Evolutionary conservation across 805 yeast genomes (phyloP), one percentile per base, ranked within the genome.

Genomic region (Myxozyma nipponensis): DNA sequence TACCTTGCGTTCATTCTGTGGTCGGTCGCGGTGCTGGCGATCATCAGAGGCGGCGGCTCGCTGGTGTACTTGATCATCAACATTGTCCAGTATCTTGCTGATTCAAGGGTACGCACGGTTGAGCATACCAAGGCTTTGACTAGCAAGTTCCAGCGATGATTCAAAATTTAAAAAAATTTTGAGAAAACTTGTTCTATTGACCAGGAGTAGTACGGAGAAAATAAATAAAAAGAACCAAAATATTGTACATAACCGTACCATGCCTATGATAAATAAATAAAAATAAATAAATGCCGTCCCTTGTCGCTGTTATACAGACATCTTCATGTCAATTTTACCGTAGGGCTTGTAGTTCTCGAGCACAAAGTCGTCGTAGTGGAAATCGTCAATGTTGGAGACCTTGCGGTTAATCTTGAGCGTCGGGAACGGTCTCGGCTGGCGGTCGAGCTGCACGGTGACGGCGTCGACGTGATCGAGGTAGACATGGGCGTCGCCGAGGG

Each of bases 401-500:
- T 81, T 74, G 54, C 93, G 77, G 49, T 77, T 79, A 57, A 93
- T 84, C 45, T 64, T 71, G 63, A 93, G 73, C 58, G 76, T 86
- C 3, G 99, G 99, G 70, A 93, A 93, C 18, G 68, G 66, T 54
- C 81, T 76, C 13, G 99, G 98, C 18, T 68, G 67, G 69, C 99
- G 81, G 39, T 72, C 66, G 7, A 86, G 67, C 68, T 93, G 98
- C 60, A 81, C 84, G 60, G 84, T 78, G 56, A 93, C 75, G 1
- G 98, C 96, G 49, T 89, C 96, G 13, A 91, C 79, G 66, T 93
- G 99, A 67, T 93, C 95, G 55, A 80, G 77, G 67, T 93, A 93
- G 6, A 93, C 95, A 65, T 93, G 99, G 1, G 96, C 86, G 68
- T 93, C 99, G 22, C 99, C 99, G 81, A 93, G 70, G 3, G 95